A percentile compares a stretch with the other conserved stretches of the same genome.
Evolutionary conservation across 1,139 yeast genomes (phyloP).

Genomic region (Taphrina pruni): DNA sequence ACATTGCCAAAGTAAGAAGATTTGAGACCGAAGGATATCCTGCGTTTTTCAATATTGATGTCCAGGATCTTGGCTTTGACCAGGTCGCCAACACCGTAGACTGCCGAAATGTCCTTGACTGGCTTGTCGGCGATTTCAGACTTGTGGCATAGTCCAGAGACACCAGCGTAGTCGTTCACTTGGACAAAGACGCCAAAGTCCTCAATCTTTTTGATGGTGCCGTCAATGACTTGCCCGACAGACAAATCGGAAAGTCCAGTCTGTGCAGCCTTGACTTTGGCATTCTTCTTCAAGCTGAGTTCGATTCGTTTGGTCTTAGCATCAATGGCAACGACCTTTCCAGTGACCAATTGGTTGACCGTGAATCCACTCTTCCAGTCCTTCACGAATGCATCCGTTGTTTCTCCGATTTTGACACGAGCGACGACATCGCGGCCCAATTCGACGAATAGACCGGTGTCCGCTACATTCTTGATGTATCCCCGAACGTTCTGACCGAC

Average conservation of each 20-base stretch:
- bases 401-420: constrained; percentile 78
- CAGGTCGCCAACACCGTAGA: constrained; percentile 49
- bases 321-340: constrained; percentile 70
- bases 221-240: constrained; percentile 76
- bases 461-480: constrained; percentile 73
- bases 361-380: constrained; percentile 85
- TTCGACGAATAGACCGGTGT: constrained; percentile 79
- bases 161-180: constrained; percentile 72
- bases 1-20: constrained; percentile 76
- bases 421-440: constrained; percentile 77
- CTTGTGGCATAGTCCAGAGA: constrained; percentile 87
- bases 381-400: constrained; percentile 78
- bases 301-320: constrained; percentile 64
- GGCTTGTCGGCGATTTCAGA: constrained; percentile 67
- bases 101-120: constrained; percentile 57
- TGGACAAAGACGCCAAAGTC: constrained; percentile 91
- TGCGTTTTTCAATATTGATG: constrained; percentile 68
- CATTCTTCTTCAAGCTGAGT: constrained; percentile 81
- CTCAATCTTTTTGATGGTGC: constrained; percentile 65
- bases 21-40: constrained; percentile 87
- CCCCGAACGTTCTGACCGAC: constrained; percentile 80
- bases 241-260: constrained; percentile 65
- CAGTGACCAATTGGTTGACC: constrained; percentile 74
- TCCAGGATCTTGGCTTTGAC: constrained; percentile 63
- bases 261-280: constrained; percentile 70